Evolutionary conservation across 768 basidiomycete species (phyloP), one percentile per base, ranked within the genome.

Genomic region (Panellus pusillus): DNA sequence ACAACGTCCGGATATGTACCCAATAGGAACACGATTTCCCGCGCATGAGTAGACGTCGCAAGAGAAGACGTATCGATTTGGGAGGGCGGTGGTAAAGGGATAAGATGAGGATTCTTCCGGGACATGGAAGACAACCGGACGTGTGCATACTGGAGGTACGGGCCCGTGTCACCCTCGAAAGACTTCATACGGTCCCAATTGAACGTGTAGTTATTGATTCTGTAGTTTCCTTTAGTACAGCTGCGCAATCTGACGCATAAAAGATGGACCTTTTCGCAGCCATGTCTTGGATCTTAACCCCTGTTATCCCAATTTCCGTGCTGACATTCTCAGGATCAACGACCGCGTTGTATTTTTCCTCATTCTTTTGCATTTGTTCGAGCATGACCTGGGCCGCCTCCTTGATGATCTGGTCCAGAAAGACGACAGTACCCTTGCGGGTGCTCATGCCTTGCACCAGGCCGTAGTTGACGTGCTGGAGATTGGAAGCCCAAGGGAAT

Each of bases 261-360:
- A 31, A 35, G 28, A 50, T 82, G 41, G 59, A 93, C 93, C 93
- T 78, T 69, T 93, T 96, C 13, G 92, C 93, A 39, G 89, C 81
- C 93, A 96, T 94, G 67, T 97, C 94, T 71, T 99, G 97, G 55
- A 99, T 94, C 76, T 98, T 98, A 61, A 99, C 88, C 3, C 93
- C 93, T 0, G 93, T 89, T 63, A 97, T 93, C 17, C 95, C 97
- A 44, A 98, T 86, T 70, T 96, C 90, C 58, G 79, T 78, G 52
- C 83, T 81, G 42, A 87, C 87, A 43, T 70, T 73, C 65, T 91
- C 88, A 1, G 96, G 95, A 68, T 99, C 84, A 64, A 92, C 91
- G 35, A 99, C 80, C 20, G 87, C 84, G 4, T 75, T 81, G 64
- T 95, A 98, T 71, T 98, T 99, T 47, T 86, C 93, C 72, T 92